These are phyloP conservation scores for Xylaria venustula DNA, from an alignment of 495 filamentous ascomycete genomes.

Conservation along the genomic window DNA sequence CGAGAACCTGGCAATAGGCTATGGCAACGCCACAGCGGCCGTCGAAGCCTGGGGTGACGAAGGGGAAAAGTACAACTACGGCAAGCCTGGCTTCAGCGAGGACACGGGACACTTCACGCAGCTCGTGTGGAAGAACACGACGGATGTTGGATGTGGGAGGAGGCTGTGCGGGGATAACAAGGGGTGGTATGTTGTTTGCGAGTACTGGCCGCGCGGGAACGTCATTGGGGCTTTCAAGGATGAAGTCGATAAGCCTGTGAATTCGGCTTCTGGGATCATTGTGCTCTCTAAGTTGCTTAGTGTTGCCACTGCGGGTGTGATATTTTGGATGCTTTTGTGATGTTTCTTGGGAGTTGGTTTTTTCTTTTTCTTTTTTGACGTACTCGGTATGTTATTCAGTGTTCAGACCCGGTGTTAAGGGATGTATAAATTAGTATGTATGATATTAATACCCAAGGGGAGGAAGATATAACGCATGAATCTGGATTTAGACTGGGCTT, in stretches of 20 bases:
- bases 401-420: no score
- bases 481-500: no score
- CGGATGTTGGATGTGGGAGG: conserved; percentile 65
- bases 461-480: no score
- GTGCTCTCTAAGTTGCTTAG: conserved; percentile 1
- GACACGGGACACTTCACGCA: conserved; percentile 84
- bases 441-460: no score
- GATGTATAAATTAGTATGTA: no score
- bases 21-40: conserved; percentile 54
- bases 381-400: no score
- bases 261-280: conserved; percentile 6
- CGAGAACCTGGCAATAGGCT: conserved; percentile 77
- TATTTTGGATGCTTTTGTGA: not conserved
- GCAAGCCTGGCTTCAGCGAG: conserved; percentile 53
- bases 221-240: conserved; percentile 56
- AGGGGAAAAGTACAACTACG: conserved; percentile 57
- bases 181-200: conserved; percentile 78
- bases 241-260: conserved; percentile 41
- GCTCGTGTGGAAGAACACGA: conserved; percentile 75
- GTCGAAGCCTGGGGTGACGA: conserved; percentile 72
- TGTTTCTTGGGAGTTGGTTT: not conserved
- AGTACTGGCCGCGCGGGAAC: conserved; percentile 77
- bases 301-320: not conserved
- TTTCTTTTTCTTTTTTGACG: no score
- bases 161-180: conserved; percentile 53